Evolutionary conservation across 2,329 filamentous ascomycete species (phyloP).

Genomic region (Fonsecaea nubica): DNA sequence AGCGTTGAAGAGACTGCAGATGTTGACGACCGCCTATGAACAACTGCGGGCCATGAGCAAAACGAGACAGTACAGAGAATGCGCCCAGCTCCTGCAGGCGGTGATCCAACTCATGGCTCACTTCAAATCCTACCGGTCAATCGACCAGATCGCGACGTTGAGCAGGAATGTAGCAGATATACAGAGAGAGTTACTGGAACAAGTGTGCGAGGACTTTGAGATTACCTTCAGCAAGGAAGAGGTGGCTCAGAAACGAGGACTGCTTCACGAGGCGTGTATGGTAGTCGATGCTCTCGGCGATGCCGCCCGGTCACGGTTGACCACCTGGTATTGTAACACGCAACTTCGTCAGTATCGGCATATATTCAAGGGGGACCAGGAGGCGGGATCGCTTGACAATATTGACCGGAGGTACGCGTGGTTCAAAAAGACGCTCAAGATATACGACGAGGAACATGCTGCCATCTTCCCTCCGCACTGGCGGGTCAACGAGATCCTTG

Average conservation of each 20-base stretch:
- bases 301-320: slow-evolving; percentile 76
- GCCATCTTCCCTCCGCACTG: slow-evolving; percentile 84
- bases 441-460: slow-evolving; percentile 91
- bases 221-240: slow-evolving; percentile 90
- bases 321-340: slow-evolving; percentile 98
- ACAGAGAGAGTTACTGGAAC: slow-evolving; percentile 89
- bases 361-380: slow-evolving; percentile 94
- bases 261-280: slow-evolving; percentile 83
- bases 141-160: slow-evolving; percentile 94
- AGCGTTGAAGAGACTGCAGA: slow-evolving; percentile 92
- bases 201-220: slow-evolving; percentile 99
- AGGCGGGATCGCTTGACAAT: slow-evolving; percentile 94
- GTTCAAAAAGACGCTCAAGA: slow-evolving; percentile 95
- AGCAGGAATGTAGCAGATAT: slow-evolving; percentile 92
- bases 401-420: slow-evolving; percentile 93
- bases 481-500: slow-evolving; percentile 87
- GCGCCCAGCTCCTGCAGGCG: slow-evolving; percentile 88
- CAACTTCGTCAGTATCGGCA: slow-evolving; percentile 94
- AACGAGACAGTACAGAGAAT: slow-evolving; percentile 90
- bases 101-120: slow-evolving; percentile 98
- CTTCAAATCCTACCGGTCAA: slow-evolving; percentile 97
- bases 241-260: slow-evolving; percentile 70
- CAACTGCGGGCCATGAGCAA: slow-evolving; percentile 84
- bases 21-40: slow-evolving; percentile 99
- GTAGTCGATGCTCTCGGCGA: slow-evolving; percentile 96